Base-by-base conservation (phyloP, 495 filamentous ascomycete species). In the Daldinia childiae region DNA sequence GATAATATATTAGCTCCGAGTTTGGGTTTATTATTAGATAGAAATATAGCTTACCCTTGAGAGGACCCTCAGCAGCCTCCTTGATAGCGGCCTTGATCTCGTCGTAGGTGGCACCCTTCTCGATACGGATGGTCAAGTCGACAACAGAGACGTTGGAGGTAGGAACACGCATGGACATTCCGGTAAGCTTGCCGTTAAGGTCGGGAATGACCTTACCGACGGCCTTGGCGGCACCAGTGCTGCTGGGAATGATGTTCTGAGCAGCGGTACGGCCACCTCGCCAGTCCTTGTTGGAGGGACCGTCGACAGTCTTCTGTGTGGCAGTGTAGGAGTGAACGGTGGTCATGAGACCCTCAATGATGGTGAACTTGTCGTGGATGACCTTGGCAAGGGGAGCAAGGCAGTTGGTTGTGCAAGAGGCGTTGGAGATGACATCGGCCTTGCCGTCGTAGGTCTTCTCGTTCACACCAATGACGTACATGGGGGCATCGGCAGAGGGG, bases 391-490 rank as follows among this genome's bases (percentile, higher is more conserved):
- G 91, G 78, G 95, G 95, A 83, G 95, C 95, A 81, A 99, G 86
- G 90, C 95, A 98, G 91, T 99, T 99, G 86, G 95, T 99, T 79
- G 95, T 99, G 87, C 95, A 99, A 77, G 96, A 98, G 74, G 95
- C 95, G 87, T 99, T 99, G 85, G 95, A 98, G 86, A 98, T 91
- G 83, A 99, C 90, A 74, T 92, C 85, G 80, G 95, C 87, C 81
- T 92, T 90, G 80, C 88, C 89, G 83, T 90, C 94, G 90, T 99
- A 99, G 76, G 83, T 85, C 82, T 92, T 87, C 83, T 98, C 87
- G 89, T 99, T 99, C 84, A 99, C 95, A 82, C 95, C 95, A 92
- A 97, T 97, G 78, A 99, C 95, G 88, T 95, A 99, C 95, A 99
- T 99, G 77, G 95, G 95, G 77, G 95, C 96, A 89, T 99, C 95